Conservation (phyloP, 192 early-diverging fungal species). For the Backusella liffmaniae region DNA sequence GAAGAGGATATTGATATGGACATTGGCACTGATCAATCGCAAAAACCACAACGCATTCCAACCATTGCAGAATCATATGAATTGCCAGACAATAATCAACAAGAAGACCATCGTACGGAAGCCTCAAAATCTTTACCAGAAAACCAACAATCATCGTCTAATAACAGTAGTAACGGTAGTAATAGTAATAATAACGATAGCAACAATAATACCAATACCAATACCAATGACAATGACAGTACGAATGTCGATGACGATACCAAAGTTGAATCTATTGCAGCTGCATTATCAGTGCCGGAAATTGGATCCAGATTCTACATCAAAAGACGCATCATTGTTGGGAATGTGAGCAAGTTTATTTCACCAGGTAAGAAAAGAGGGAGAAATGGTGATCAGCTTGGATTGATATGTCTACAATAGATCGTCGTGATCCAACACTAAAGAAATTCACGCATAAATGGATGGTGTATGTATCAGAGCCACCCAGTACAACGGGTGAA, state of each 20-base stretch:
- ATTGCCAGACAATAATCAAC: not conserved
- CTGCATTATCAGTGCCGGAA: constrained; percentile 27
- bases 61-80: not conserved
- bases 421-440: constrained; percentile 53
- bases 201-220: not conserved
- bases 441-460: constrained; percentile 77
- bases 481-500: constrained; percentile 38
- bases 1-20: constrained; percentile 72
- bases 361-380: constrained; percentile 36
- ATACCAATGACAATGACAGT: not conserved
- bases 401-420: constrained; percentile 13
- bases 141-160: not conserved
- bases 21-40: constrained; percentile 39
- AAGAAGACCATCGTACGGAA: not conserved
- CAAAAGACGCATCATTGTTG: constrained; percentile 62
- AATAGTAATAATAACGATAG: not conserved
- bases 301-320: constrained; percentile 74
- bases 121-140: constrained; percentile 16
- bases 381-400: not conserved
- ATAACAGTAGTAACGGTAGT: not conserved
- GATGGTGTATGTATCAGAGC: constrained; percentile 87
- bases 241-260: not conserved
- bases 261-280: constrained; percentile 25
- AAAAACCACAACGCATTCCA: not conserved
- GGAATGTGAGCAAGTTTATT: constrained; percentile 75